These are phyloP conservation scores for Lachancea thermotolerans DNA, from an alignment of 805 yeast species.

Conservation along the genomic window DNA sequence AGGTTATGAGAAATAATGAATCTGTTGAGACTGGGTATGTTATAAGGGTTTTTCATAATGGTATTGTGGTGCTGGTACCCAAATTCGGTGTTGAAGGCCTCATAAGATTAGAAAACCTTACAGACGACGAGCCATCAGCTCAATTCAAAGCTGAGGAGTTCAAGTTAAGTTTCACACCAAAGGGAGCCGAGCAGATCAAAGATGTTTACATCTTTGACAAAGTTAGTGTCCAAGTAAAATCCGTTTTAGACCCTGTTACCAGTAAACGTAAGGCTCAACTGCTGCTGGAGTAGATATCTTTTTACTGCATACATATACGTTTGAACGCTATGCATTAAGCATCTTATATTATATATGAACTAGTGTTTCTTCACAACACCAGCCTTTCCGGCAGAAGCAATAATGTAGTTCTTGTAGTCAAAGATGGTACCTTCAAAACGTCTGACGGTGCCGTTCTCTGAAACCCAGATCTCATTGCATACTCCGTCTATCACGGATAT, in stretches of 20 bases:
- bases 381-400: constrained; percentile 64
- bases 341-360: background rate
- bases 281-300: constrained; percentile 38
- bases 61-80: constrained; percentile 91
- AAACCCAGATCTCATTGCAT: constrained; percentile 92
- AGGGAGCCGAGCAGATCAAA: constrained; percentile 39
- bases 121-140: constrained; percentile 56
- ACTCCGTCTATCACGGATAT: constrained; percentile 83
- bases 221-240: constrained; percentile 74
- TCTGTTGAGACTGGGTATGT: constrained; percentile 81
- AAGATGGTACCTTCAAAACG: constrained; percentile 76
- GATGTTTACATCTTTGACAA: constrained; percentile 72
- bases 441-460: constrained; percentile 76
- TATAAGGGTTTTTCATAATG: constrained; percentile 87
- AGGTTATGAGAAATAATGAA: constrained; percentile 84
- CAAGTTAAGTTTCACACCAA: constrained; percentile 49
- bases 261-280: constrained; percentile 91
- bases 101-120: constrained; percentile 69
- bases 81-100: constrained; percentile 94
- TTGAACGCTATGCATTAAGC: too few species aligned
- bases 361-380: constrained; percentile 91
- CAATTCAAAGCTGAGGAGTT: constrained; percentile 73
- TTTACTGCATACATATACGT: too few species aligned
- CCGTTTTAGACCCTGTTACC: constrained; percentile 76
- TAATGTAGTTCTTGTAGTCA: constrained; percentile 84